A percentile compares a stretch with the other conserved stretches of the same genome.
phyloP scores from a whole-genome alignment of 2,329 filamentous ascomycete species.

The Sclerotinia sclerotiorum region DNA sequence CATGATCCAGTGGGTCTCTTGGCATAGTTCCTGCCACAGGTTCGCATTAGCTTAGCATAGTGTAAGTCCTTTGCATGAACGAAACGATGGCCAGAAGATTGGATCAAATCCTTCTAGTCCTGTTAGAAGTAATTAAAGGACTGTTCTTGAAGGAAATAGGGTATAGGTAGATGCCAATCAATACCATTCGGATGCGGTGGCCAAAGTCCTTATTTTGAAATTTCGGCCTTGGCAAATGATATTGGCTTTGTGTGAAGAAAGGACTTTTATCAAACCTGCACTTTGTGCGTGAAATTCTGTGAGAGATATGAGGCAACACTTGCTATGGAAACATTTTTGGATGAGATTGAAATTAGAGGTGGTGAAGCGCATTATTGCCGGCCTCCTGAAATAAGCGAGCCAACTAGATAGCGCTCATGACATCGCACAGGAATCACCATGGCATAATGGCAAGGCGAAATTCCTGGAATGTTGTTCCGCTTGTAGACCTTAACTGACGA shows the following conservation, averaged over 20 bases:
- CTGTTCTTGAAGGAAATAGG: no score
- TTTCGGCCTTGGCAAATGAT: no score
- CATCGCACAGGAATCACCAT: neutral
- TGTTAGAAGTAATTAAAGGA: neutral
- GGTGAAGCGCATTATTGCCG: no score
- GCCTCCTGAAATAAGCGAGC: constrained; percentile 12
- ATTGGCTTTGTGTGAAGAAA: neutral
- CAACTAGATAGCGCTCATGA: neutral
- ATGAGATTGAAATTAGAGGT: neutral
- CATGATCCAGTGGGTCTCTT: neutral
- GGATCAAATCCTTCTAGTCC: neutral
- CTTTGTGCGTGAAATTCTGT: neutral
- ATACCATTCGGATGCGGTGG: no score
- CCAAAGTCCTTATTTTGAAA: neutral
- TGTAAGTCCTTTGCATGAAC: neutral
- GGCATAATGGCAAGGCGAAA: neutral
- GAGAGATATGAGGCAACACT: no score
- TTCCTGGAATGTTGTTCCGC: neutral
- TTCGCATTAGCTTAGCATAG: neutral
- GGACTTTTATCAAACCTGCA: neutral
- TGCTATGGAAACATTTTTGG: neutral
- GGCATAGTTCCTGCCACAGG: neutral
- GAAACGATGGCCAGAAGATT: neutral
- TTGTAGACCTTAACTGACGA: neutral
- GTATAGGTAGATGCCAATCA: no score